These are phyloP conservation scores for Mallotus japonicus DNA, from an alignment of 441 rosid genomes.

Conservation along the genomic window DNA sequence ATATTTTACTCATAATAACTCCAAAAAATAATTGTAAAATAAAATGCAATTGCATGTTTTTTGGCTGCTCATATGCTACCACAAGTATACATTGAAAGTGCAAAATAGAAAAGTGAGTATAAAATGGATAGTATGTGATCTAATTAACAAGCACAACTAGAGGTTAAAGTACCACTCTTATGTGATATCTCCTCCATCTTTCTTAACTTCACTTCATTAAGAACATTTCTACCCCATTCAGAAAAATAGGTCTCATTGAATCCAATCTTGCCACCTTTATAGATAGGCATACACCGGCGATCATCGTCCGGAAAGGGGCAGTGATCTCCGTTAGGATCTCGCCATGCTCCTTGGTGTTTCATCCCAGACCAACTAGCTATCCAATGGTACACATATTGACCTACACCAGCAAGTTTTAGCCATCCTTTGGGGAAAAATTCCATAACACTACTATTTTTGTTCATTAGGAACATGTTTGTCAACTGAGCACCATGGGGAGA, in stretches of 20 bases:
- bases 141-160: slow-evolving; percentile 34
- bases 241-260: slow-evolving; percentile 48
- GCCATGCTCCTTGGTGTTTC: slow-evolving; percentile 64
- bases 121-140: neutral
- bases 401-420: slow-evolving; percentile 64
- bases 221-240: slow-evolving; percentile 52
- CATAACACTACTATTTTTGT: slow-evolving; percentile 66
- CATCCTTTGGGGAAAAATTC: slow-evolving; percentile 75
- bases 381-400: slow-evolving; percentile 61
- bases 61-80: too few species aligned
- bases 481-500: slow-evolving; percentile 68
- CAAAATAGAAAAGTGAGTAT: too few species aligned
- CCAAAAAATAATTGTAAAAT: too few species aligned
- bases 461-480: slow-evolving; percentile 64
- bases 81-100: too few species aligned
- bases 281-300: slow-evolving; percentile 67
- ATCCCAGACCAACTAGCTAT: slow-evolving; percentile 70
- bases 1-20: too few species aligned
- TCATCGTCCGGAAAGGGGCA: slow-evolving; percentile 53
- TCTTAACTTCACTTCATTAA: slow-evolving; percentile 32
- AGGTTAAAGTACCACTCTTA: slow-evolving; percentile 15
- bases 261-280: slow-evolving; percentile 58
- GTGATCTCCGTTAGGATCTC: slow-evolving; percentile 49
- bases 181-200: slow-evolving; percentile 22
- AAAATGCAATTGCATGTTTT: too few species aligned